Base-by-base conservation (phyloP, 78 protist species). In the Polysphondylium violaceum region DNA sequence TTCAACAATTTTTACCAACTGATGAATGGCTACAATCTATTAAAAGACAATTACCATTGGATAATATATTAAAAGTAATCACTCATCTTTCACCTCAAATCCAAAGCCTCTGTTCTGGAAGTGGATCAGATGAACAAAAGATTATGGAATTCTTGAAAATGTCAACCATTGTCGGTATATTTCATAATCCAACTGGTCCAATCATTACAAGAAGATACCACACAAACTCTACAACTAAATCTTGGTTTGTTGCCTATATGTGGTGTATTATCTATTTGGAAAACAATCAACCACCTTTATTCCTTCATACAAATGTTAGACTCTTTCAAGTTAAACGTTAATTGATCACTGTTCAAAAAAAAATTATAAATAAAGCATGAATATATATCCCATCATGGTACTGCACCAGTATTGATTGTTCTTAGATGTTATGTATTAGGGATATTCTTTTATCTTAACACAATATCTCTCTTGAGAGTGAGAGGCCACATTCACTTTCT, bases 81-180 rank as follows among this genome's bases (percentile, higher is more conserved):
- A 72, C 83, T 25, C 68, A 63, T 44, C 86, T 91, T 12, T 61
- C 87, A 21, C 94, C 95, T 17, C 81, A 93, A 69, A 60, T 94
- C 33, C 76, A 90, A 74, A 53, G 73, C 35, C 86, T 94, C 19
- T 92, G 92, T 69, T 29, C 76, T 35, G 92, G 79, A 27, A 65
- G 72, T 41, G 89, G 89, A 16, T 53, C 67, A 8, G 89, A 81
- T 17, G 89, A 81, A 81, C 76, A 81, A 21, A 81, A 67, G 41
- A 83, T 94, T n/a, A 59, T 90, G 88, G 79, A 53, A 16, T 85
- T 63, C 41, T 91, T 95, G 2, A 56, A 47, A 47, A 78, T 86
- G 43, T 83, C 94, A 21, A 94, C 97, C 11, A 68, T 94, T 36
- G 97, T 95, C 12, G 97, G 97, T 38, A 50, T 94, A 12, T 85